Evolutionary conservation across 2,329 filamentous ascomycete genomes (phyloP).

Genomic region (Paecilomyces sp.): DNA sequence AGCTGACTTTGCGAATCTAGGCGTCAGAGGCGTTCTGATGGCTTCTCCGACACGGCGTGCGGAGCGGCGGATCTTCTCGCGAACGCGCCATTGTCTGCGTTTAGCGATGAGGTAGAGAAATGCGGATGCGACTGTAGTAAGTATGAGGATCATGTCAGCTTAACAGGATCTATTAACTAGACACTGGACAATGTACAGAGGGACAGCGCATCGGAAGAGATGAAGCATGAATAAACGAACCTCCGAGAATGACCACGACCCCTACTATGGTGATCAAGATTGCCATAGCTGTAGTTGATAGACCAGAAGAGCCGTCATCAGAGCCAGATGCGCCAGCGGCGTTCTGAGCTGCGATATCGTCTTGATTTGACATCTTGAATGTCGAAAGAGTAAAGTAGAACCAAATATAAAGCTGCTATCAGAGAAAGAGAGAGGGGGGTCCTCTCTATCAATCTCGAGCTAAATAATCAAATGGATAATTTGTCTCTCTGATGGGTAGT

Average conservation of each 20-base stretch:
- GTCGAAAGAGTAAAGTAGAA: neutral
- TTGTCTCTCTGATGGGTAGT: neutral
- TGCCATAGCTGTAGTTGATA: constrained; percentile 63
- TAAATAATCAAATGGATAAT: neutral
- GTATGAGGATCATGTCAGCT: constrained; percentile 4
- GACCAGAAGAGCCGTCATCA: constrained; percentile 51
- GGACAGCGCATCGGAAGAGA: no score
- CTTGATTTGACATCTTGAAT: neutral
- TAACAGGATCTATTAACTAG: neutral
- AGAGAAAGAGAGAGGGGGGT: neutral
- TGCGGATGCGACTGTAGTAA: constrained; percentile 51
- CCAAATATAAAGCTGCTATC: neutral
- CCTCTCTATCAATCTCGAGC: neutral
- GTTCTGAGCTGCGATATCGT: constrained; percentile 13
- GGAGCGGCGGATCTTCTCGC: constrained; percentile 63
- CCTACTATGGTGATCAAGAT: constrained; percentile 69
- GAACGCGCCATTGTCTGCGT: constrained; percentile 76
- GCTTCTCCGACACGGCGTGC: constrained; percentile 36
- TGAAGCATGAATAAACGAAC: constrained; percentile 42
- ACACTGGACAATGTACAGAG: no score
- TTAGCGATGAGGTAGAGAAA: constrained; percentile 73
- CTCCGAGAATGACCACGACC: constrained; percentile 59
- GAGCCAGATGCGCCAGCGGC: constrained; percentile 60
- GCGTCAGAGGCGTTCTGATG: constrained; percentile 16
- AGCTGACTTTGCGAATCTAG: constrained; percentile 14